phyloP scores from a whole-genome alignment of 2,329 filamentous ascomycete species.

The Penicillium rolfsii region DNA sequence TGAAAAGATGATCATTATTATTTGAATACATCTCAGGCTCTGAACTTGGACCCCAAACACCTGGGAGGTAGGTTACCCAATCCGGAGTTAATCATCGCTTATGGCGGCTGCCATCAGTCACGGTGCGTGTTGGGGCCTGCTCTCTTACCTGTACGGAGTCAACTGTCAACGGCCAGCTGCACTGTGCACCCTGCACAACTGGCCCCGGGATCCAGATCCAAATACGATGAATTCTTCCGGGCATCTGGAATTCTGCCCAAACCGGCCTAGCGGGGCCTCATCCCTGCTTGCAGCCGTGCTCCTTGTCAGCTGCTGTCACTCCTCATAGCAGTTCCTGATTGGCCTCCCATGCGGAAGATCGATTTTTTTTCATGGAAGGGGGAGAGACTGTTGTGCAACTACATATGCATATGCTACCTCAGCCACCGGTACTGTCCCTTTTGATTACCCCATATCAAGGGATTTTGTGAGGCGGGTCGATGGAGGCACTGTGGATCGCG shows the following conservation, averaged over 20 bases:
- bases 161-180: background rate
- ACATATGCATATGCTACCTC: background rate
- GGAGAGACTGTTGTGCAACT: background rate
- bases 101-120: conserved; percentile 10
- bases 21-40: background rate
- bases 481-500: background rate
- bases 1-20: too few relatives aligned
- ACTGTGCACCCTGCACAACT: background rate
- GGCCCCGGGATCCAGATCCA: background rate
- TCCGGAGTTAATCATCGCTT: conserved; percentile 7
- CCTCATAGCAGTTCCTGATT: background rate
- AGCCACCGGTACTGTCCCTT: background rate
- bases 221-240: conserved; percentile 9
- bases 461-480: background rate
- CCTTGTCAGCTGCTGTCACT: background rate
- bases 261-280: conserved; percentile 18
- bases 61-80: background rate
- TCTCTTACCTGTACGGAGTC: too few relatives aligned
- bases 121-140: background rate
- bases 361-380: background rate
- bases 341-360: background rate
- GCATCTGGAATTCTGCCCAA: conserved; percentile 29
- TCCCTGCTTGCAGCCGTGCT: conserved; percentile 2
- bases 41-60: background rate
- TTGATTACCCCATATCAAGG: background rate